These are phyloP conservation scores for Inga leiocalycina DNA, from an alignment of 306 rosid genomes.

Conservation along the genomic window DNA sequence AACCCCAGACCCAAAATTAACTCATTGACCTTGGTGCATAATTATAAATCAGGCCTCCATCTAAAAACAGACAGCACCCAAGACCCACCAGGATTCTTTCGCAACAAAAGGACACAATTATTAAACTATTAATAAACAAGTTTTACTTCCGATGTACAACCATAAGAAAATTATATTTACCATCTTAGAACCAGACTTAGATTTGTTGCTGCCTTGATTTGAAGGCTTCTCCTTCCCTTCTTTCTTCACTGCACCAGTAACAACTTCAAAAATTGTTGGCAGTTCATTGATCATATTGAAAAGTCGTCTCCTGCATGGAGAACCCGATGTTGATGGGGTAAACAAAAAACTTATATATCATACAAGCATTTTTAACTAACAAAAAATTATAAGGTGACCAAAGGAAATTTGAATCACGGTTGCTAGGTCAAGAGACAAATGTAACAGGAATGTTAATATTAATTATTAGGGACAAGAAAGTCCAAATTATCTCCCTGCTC, in stretches of 20 bases:
- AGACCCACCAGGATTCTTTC: conserved; percentile 15
- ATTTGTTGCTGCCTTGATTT: conserved; percentile 70
- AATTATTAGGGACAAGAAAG: conserved; percentile 2
- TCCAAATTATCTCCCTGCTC: conserved; percentile 24
- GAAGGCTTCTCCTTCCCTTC: conserved; percentile 79
- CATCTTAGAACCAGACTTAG: conserved; percentile 70
- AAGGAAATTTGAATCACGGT: conserved; percentile 5
- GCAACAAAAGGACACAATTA: conserved; percentile 4
- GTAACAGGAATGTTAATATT: neutral
- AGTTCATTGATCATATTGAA: conserved; percentile 79
- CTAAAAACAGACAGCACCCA: conserved; percentile 19
- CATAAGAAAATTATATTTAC: conserved; percentile 41
- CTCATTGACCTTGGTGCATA: conserved; percentile 12
- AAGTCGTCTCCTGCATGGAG: conserved; percentile 71
- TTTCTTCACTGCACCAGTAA: conserved; percentile 68
- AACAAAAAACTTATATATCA: neutral
- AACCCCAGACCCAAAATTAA: neutral
- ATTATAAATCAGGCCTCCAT: conserved; percentile 17
- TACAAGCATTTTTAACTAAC: conserved; percentile 24
- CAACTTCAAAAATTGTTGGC: conserved; percentile 84
- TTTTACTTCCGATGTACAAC: conserved; percentile 2
- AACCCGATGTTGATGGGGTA: conserved; percentile 2
- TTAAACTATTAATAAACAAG: neutral
- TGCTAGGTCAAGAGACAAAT: conserved; percentile 1
- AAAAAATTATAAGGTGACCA: conserved; percentile 18